Conservation (phyloP, 129 eudicot species). For the Apium graveolens region DNA sequence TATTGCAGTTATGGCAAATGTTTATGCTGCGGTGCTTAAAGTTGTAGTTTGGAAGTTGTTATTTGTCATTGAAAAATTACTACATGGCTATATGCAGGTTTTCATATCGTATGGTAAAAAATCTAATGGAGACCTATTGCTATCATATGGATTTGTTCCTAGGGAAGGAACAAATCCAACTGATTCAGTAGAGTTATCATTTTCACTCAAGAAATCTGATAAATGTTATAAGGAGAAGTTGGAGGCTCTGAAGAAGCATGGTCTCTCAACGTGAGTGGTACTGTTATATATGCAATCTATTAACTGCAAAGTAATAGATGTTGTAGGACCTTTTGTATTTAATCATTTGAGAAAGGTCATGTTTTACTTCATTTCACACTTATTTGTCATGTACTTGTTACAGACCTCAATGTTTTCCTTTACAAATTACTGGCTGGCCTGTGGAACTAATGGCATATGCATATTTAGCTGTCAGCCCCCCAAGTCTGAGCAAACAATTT, state of each 20-base stretch:
- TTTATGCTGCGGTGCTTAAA: background rate
- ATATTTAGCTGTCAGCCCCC: conserved; percentile 78
- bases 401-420: conserved; percentile 75
- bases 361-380: background rate
- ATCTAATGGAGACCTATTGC: conserved; percentile 93
- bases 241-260: conserved; percentile 70
- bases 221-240: conserved; percentile 60
- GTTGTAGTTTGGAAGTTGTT: background rate
- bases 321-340: background rate
- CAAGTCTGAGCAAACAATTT: conserved; percentile 62
- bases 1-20: background rate
- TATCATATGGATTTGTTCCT: conserved; percentile 95
- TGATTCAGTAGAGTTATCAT: conserved; percentile 70
- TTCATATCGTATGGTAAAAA: conserved; percentile 91
- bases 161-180: conserved; percentile 85
- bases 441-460: conserved; percentile 89
- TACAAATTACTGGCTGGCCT: conserved; percentile 93
- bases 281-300: background rate
- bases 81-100: conserved; percentile 39
- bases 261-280: conserved; percentile 61
- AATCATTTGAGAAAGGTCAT: background rate
- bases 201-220: conserved; percentile 72
- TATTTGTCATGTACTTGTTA: background rate
- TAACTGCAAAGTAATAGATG: background rate
- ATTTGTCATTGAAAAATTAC: background rate